Percentiles rank a stretch among this genome's conserved stretches.
Conservation (phyloP, 306 rosid species). For the Cicer yamashitae region DNA sequence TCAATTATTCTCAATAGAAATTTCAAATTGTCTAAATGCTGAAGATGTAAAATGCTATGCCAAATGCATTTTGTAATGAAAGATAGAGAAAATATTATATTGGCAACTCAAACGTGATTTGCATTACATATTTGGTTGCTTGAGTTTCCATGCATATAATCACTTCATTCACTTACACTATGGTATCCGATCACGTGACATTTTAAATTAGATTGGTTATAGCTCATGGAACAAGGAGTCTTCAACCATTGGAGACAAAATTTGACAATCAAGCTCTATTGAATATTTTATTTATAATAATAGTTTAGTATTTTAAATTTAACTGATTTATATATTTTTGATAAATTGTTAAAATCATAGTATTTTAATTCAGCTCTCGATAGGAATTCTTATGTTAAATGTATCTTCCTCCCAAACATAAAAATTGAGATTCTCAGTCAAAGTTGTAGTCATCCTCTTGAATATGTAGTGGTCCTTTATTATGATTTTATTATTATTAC, state of each 20-base stretch:
- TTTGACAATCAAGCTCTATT: constrained; percentile 9
- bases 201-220: constrained; percentile 5
- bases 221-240: constrained; percentile 4
- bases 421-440: background rate
- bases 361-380: background rate
- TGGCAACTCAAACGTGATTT: constrained; percentile 15
- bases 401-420: constrained; percentile 11
- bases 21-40: constrained; percentile 31
- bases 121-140: constrained; percentile 15
- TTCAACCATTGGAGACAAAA: background rate
- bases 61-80: background rate
- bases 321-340: background rate
- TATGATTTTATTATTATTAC: constrained; percentile 2
- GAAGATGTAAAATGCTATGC: constrained; percentile 28
- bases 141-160: constrained; percentile 19
- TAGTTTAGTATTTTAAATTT: background rate
- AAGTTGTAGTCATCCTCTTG: background rate
- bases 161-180: constrained; percentile 13
- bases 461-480: constrained; percentile 22
- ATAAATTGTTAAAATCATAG: background rate
- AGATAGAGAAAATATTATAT: constrained; percentile 12
- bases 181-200: background rate
- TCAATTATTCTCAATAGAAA: constrained; percentile 28
- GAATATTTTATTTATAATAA: background rate
- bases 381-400: background rate